Conservation (phyloP, 176 grass and related monocot species). For the Oryza australiensis region DNA sequence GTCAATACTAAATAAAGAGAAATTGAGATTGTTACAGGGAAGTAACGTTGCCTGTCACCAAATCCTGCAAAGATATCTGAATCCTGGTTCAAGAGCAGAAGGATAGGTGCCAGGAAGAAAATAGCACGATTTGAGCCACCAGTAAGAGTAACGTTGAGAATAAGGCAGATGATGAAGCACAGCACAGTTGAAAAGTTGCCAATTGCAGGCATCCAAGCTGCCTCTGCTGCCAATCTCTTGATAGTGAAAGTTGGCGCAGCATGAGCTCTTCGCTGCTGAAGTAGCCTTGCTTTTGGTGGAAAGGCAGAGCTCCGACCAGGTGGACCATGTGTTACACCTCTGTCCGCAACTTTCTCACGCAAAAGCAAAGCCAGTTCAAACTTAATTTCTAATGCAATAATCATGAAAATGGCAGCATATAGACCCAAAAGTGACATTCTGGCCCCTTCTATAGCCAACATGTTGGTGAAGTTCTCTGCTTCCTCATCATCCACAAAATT, state of each 20-base stretch:
- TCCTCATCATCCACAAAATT: slow-evolving; percentile 77
- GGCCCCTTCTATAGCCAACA: slow-evolving; percentile 89
- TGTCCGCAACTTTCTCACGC: slow-evolving; percentile 70
- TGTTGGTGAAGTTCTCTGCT: slow-evolving; percentile 79
- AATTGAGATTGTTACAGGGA: slow-evolving; percentile 73
- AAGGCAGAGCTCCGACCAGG: slow-evolving; percentile 56
- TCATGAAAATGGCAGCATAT: slow-evolving; percentile 98
- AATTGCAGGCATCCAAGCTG: slow-evolving; percentile 96
- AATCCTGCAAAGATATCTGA: slow-evolving; percentile 92
- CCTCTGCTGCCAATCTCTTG: slow-evolving; percentile 93
- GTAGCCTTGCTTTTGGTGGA: slow-evolving; percentile 77
- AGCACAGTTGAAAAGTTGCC: slow-evolving; percentile 86
- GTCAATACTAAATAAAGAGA: slow-evolving; percentile 82
- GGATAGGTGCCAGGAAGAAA: slow-evolving; percentile 93
- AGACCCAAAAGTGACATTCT: slow-evolving; percentile 95
- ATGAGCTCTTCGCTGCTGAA: slow-evolving; percentile 82
- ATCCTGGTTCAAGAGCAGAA: slow-evolving; percentile 94
- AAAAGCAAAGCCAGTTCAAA: slow-evolving; percentile 85
- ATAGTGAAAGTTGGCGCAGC: slow-evolving; percentile 84
- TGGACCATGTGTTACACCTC: slow-evolving; percentile 47
- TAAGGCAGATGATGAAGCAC: slow-evolving; percentile 88
- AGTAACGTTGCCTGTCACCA: slow-evolving; percentile 95
- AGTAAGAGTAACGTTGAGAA: slow-evolving; percentile 82
- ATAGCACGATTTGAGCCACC: slow-evolving; percentile 92
- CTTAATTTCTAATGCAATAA: slow-evolving; percentile 89